Evolutionary conservation across 2,329 filamentous ascomycete genomes (phyloP).

Genomic region (Cladophialophora chaetospira): DNA sequence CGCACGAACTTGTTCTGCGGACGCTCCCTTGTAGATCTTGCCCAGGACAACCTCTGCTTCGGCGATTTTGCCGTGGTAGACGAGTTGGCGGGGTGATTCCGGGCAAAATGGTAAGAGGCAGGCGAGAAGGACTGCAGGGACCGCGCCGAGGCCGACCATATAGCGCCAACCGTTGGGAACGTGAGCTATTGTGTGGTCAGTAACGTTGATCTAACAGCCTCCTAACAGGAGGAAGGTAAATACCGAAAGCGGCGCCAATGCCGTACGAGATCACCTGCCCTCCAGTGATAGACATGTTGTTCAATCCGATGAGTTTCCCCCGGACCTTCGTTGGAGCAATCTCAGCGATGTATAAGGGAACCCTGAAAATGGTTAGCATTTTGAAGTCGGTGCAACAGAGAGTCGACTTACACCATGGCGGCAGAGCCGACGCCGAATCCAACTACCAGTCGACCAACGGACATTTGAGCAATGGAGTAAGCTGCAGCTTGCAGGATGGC

Average conservation of each 20-base stretch:
- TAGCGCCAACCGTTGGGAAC: slow-evolving; percentile 47
- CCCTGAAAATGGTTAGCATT: too few species aligned
- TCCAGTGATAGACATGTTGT: slow-evolving; percentile 78
- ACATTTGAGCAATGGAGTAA: slow-evolving; percentile 46
- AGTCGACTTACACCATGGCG: slow-evolving; percentile 64
- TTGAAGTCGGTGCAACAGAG: too few species aligned
- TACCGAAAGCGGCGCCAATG: slow-evolving; percentile 73
- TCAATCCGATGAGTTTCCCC: slow-evolving; percentile 54
- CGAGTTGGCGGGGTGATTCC: slow-evolving; percentile 59
- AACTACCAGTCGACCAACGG: slow-evolving; percentile 48
- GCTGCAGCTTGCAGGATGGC: slow-evolving; percentile 47
- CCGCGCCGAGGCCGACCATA: slow-evolving; percentile 84
- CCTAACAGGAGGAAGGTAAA: neutral
- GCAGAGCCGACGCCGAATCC: slow-evolving; percentile 51
- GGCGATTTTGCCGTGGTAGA: slow-evolving; percentile 46
- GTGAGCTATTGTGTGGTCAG: neutral
- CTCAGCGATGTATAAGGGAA: slow-evolving; percentile 62
- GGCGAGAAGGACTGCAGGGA: slow-evolving; percentile 73
- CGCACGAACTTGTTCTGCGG: slow-evolving; percentile 66
- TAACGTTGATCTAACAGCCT: neutral
- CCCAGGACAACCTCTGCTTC: slow-evolving; percentile 64
- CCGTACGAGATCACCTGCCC: slow-evolving; percentile 89
- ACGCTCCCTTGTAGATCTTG: slow-evolving; percentile 66
- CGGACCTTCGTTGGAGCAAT: slow-evolving; percentile 53
- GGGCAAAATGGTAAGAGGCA: slow-evolving; percentile 71